These are phyloP conservation scores for Phytopythium sindhum DNA, from an alignment of 352 stramenopile species.

Conservation along the genomic window DNA sequence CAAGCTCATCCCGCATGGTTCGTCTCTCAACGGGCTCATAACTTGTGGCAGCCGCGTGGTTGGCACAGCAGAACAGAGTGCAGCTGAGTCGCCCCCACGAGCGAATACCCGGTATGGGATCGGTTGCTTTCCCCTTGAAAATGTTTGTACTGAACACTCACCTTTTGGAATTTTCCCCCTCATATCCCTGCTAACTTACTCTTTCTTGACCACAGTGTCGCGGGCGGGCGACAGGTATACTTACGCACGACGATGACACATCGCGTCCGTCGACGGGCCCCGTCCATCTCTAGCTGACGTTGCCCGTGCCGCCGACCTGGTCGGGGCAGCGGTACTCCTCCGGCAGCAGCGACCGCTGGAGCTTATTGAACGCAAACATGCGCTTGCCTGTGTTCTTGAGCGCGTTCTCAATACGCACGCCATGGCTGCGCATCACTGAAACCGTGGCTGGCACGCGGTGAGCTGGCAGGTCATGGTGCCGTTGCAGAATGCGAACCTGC, in stretches of 20 bases:
- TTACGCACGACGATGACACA: neutral
- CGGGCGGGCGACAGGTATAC: neutral
- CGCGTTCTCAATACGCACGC: conserved; percentile 86
- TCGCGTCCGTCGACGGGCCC: neutral
- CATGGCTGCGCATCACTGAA: conserved; percentile 85
- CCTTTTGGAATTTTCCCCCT: too few relatives aligned
- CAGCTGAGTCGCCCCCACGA: too few relatives aligned
- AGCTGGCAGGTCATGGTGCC: conserved; percentile 72
- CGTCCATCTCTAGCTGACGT: conserved; percentile 59
- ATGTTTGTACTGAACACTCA: too few relatives aligned
- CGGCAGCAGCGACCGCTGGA: conserved; percentile 82
- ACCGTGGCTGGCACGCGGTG: conserved; percentile 78
- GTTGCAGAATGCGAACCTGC: conserved; percentile 86
- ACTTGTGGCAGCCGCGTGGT: too few relatives aligned
- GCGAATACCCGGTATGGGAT: too few relatives aligned
- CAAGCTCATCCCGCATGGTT: too few relatives aligned
- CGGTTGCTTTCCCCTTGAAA: too few relatives aligned
- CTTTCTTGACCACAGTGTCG: neutral
- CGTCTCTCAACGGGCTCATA: too few relatives aligned
- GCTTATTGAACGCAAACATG: conserved; percentile 87
- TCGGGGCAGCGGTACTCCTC: conserved; percentile 86
- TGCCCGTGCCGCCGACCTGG: conserved; percentile 76
- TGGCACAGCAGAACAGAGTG: too few relatives aligned
- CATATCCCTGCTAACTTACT: conserved; percentile 10
- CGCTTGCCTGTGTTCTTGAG: conserved; percentile 90